Conservation (phyloP, 768 basidiomycete species). For the Mycena venus region DNA sequence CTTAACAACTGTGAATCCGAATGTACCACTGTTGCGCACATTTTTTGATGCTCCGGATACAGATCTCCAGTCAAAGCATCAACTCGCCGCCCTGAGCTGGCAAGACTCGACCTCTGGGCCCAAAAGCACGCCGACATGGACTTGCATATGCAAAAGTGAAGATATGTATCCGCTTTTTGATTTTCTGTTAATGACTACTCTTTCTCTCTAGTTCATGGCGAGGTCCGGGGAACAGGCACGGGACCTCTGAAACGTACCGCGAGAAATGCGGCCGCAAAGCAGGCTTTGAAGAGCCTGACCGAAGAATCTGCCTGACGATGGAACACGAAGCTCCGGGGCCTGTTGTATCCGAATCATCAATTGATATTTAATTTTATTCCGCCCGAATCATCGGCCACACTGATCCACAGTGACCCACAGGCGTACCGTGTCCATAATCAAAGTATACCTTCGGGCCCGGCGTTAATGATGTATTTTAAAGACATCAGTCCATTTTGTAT, state of each 20-base stretch:
- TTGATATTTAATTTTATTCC: slow-evolving; percentile 20
- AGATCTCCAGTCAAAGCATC: slow-evolving; percentile 69
- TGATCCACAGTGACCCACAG: slow-evolving; percentile 25
- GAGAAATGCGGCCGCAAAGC: slow-evolving; percentile 60
- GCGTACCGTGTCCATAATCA: slow-evolving; percentile 9
- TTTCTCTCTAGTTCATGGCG: slow-evolving; percentile 61
- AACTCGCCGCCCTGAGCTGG: slow-evolving; percentile 66
- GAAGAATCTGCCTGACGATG: slow-evolving; percentile 29
- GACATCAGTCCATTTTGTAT: not conserved
- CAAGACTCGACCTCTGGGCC: slow-evolving; percentile 60
- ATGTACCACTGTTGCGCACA: not conserved
- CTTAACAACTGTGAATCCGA: slow-evolving; percentile 57
- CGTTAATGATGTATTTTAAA: slow-evolving; percentile 7
- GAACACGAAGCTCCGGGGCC: not conserved
- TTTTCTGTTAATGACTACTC: slow-evolving; percentile 20
- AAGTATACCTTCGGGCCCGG: not conserved
- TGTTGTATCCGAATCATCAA: slow-evolving; percentile 21
- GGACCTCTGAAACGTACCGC: slow-evolving; percentile 66
- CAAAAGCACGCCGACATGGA: slow-evolving; percentile 65
- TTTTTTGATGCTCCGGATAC: slow-evolving; percentile 10
- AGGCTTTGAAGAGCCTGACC: slow-evolving; percentile 56
- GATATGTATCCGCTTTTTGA: slow-evolving; percentile 12
- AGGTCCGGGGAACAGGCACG: slow-evolving; percentile 61
- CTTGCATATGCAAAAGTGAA: slow-evolving; percentile 70
- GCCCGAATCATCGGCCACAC: slow-evolving; percentile 21